Base-by-base conservation (phyloP, 306 rosid species). In the Nissolia schottii region DNA sequence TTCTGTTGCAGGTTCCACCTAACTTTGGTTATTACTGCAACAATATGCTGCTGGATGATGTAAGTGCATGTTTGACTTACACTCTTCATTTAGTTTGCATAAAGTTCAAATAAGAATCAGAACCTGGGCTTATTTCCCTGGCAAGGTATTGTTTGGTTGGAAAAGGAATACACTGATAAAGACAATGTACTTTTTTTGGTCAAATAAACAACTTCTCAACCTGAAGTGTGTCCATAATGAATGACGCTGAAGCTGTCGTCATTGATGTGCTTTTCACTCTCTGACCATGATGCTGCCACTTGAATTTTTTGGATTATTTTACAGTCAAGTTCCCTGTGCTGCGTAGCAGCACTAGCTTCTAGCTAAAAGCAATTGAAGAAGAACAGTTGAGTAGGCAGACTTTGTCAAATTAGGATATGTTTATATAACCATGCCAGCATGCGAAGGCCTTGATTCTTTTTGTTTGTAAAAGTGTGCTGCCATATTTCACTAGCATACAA, bases 1-100 rank as follows among this genome's bases (percentile, higher is more conserved):
- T 66, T 54, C 11, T 18, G 23, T 54, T 73, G 78, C 89, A 91
- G 97, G 81, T 83, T 93, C 63, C 98, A 93, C 82, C 79, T 89
- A 6, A 91, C 98, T 32, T 76, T 90, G 87, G 87, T 91, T 54
- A 81, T 84, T 74, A 91, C 96, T 49, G 97, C 98, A 20, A 93
- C 92, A 56, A 78, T 83, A 57, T 91, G 98, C 78, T 85, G 96
- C 75, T 93, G 98, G 98, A 87, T 93, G 92, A 93, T 93, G 98
- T 93, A 85, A 85, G 97, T 81, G 45, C 24, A 24, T 27, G 38
- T 74, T 79, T 40, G 13, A 35, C 4, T 77, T 49, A 41, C 46
- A 37, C 73, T 50, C 6, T 69, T 50, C 10, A 54, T 63, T 70
- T 28, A 14, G 14, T 66, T 54, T 68, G 34, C 78, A 8, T 70